These are phyloP conservation scores for Fusarium sp. DNA, from an alignment of 2,329 filamentous ascomycete genomes.

Conservation along the genomic window DNA sequence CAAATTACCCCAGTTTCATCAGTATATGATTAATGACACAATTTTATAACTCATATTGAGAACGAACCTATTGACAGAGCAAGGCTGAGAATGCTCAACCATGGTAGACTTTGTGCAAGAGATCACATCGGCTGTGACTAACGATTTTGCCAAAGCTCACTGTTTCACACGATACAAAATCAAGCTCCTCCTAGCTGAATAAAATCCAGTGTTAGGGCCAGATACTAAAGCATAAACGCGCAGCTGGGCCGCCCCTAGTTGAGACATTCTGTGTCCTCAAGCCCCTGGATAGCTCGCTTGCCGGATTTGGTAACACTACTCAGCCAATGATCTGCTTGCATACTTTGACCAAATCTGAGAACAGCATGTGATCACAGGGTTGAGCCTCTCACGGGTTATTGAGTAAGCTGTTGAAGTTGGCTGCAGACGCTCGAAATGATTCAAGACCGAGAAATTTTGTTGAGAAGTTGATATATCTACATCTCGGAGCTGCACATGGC, in stretches of 20 bases:
- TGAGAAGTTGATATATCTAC: not conserved
- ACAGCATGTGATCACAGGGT: not conserved
- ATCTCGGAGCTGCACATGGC: not conserved
- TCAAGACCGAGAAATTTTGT: not conserved
- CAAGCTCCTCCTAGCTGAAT: not conserved
- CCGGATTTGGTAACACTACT: not conserved
- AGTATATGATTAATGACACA: not conserved
- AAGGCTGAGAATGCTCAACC: not conserved
- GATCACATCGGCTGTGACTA: not conserved
- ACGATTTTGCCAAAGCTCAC: not conserved
- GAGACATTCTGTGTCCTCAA: not conserved
- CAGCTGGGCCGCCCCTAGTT: not conserved
- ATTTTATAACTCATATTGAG: too few species aligned
- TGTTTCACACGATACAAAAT: not conserved
- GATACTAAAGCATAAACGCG: not conserved
- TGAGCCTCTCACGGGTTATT: not conserved
- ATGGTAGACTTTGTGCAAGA: not conserved
- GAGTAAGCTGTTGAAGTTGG: not conserved
- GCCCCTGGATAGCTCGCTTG: not conserved
- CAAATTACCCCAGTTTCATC: not conserved
- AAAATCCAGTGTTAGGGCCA: too few species aligned
- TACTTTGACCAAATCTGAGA: not conserved
- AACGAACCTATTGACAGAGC: not conserved
- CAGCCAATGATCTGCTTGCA: not conserved
- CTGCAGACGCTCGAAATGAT: not conserved